Evolutionary conservation across 441 rosid genomes (phyloP).

Genomic region (Adansonia grandidieri): DNA sequence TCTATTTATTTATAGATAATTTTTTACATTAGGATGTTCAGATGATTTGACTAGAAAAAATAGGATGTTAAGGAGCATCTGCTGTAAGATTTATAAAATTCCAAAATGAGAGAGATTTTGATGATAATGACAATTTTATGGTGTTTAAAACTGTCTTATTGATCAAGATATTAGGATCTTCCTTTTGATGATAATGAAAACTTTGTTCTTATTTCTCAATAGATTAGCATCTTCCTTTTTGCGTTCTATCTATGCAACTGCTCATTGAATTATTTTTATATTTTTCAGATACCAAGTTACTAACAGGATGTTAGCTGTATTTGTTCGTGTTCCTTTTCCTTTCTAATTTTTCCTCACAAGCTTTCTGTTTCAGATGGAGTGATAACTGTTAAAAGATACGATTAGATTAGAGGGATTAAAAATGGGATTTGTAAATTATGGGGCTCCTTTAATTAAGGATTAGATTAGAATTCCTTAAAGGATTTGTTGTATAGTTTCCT

Average conservation of each 20-base stretch:
- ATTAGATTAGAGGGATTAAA: too few relatives aligned
- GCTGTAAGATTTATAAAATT: background rate
- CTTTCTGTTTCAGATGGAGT: background rate
- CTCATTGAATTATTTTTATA: background rate
- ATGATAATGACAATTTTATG: background rate
- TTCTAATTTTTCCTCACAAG: background rate
- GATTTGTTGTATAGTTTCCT: too few relatives aligned
- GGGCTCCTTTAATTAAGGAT: too few relatives aligned
- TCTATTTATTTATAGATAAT: background rate
- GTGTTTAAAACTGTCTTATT: background rate
- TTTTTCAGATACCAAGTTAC: background rate
- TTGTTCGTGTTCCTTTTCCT: background rate
- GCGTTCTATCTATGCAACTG: background rate
- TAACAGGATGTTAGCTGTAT: background rate
- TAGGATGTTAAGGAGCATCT: background rate
- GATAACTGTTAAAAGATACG: background rate
- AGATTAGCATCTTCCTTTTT: background rate
- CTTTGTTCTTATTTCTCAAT: background rate
- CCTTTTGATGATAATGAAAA: constrained; percentile 11
- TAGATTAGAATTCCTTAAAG: too few relatives aligned
- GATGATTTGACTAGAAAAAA: background rate
- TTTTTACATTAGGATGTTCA: background rate
- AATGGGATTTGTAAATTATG: too few relatives aligned
- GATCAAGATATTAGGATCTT: background rate
- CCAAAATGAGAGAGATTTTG: constrained; percentile 5